Evolutionary conservation across 2,329 filamentous ascomycete genomes (phyloP), one percentile per base, ranked within the genome.

Genomic region (Aspergillus novofumigatus): DNA sequence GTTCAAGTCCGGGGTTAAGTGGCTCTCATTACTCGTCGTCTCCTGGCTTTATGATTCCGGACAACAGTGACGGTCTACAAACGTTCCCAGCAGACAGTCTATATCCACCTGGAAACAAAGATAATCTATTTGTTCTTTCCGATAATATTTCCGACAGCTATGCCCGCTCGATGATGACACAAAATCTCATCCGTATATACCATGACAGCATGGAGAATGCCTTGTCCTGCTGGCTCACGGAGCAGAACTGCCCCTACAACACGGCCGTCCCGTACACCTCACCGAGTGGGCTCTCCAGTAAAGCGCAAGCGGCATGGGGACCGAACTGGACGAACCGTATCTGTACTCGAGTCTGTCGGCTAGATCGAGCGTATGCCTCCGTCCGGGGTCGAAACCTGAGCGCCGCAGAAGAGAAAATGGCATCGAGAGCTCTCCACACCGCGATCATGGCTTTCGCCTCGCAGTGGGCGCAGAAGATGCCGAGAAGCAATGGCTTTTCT

Each of bases 151-250:
- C 73, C 3, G 67, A 65, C 21, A 65, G 70, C 41, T 70, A 66
- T 49, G 74, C 73, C 52, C 75, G 70, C 29, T 68, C 67, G 6
- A 67, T 71, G 41, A 64, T 78, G 62, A 71, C 67, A 38, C 70
- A 72, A 50, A 72, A 72, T 11, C 58, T 78, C 53, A 67, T 78
- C 49, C 74, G 70, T 54, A 75, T 78, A 44, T 78, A 78, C 57
- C 72, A 77, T 56, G 72, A 78, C 60, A 74, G 73, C 57, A 75
- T 78, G 65, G 75, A 77, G 62, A 76, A 77, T 55, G 75, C 71
- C 11, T 64, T 75, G n/a, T 75, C 72, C 11, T 78, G 73, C 57
- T 79, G 73, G 73, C 59, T 76, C 56, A 78, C 75, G 5, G 76
- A 78, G 60, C 69, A 71, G 53, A 78, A 75, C 25, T 78, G 76